Evolutionary conservation across 228 moss, liverwort and hornwort species (phyloP), one percentile per base, ranked within the genome.

Genomic region (Sphagnum fallax): DNA sequence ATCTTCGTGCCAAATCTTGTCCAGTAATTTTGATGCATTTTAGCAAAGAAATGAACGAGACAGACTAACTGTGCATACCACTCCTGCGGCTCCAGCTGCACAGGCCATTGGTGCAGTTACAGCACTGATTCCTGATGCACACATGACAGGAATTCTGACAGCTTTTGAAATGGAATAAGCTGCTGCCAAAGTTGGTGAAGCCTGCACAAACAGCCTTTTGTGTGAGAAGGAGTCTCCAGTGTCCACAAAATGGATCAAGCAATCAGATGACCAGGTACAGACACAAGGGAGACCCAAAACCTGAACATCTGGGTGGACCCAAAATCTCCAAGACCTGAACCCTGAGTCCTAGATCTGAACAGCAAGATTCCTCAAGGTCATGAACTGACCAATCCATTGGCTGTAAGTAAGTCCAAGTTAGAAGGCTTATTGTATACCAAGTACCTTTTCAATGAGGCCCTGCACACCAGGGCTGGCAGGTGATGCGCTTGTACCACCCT

Each of bases 51-150:
- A 32, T 32, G 32, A 32, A 3, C 32, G 2, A 32, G 32, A 32
- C 32, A 32, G 32, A 3, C 32, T 32, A 32, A 32, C 32, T 32
- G 32, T 32, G 32, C 81, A 62, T 78, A 92, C 92, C 90, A 95
- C 95, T 74, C 95, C 95, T 61, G 95, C 81, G 59, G 92, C 92
- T 62, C 95, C 95, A 57, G 95, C 95, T 50, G 85, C 84, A 74
- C 92, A 89, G 18, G 95, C 95, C 92, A 95, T 90, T 14, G 89
- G 92, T 49, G 92, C 79, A 14, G 95, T 95, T 61, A 95, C 95
- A 51, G 85, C 85, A 73, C 95, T 92, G 10, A 95, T 79, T 60
- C 92, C 95, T 8, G 95, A 92, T 52, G 95, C 90, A 78, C 95
- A 90, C 72, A 95, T 89, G 55, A 95, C 92, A 69, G 95, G 92